Evolutionary conservation across 228 moss, liverwort and hornwort genomes (phyloP), one percentile per base, ranked within the genome.

Genomic region (Sphagnum fallax): DNA sequence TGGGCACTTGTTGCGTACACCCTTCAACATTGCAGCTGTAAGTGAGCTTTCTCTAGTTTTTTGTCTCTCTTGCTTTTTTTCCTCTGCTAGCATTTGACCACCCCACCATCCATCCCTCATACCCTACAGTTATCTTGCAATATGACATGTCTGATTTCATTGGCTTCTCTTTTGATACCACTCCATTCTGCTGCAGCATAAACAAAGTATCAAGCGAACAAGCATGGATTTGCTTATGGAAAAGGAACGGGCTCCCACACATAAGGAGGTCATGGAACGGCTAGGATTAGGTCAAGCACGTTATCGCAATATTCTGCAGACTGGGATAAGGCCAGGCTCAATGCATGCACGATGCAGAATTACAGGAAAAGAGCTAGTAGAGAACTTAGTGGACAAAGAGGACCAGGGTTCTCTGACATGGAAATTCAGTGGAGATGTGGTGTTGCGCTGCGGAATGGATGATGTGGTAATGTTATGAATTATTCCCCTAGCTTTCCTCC

Each of bases 1-100:
- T 5, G 98, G 98, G 60, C 93, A 84, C 78, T 81, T 94, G 81
- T 74, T 98, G 18, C 94, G 98, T 4, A 91, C 98, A 49, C 98
- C 98, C 4, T 90, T 88, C 75, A 98, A 98, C n/a, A 80, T 98
- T 6, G 84, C 93, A 48, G 71, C 82, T 83, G 96, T 97, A 57
- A 67, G 75, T 32, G 2, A 32, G 32, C 32, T 32, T 32, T 2
- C 32, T 32, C 32, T 32, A 32, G 2, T 32, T 32, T 32, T 32
- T 32, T 32, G 32, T 70, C 0, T 55, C 53, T 61, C 66, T 52
- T 6, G 60, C 32, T 55, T 55, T 55, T 55, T 55, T 12, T 12
- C 55, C 8, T 8, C 55, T 55, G 8, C 12, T 55, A 55, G 55
- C 32, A 32, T 32, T 2, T 32, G 32, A 32, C 32, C 32, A 32